Base-by-base conservation (phyloP, 2,329 filamentous ascomycete genomes). In the Talaromyces sp. region DNA sequence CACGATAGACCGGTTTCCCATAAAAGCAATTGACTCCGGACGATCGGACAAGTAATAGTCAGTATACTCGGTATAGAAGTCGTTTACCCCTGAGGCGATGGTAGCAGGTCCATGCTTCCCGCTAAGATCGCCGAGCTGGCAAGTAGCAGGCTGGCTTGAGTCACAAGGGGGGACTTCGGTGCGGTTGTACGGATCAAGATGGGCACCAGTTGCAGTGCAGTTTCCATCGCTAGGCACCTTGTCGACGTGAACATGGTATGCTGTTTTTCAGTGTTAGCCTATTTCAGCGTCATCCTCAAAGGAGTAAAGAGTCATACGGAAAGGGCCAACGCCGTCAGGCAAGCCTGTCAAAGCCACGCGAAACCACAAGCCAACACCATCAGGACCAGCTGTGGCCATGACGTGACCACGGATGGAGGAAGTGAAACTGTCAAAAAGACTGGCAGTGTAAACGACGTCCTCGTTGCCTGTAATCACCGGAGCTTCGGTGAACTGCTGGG, bases 71-170 rank as follows among this genome's bases (percentile, higher is more conserved):
- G 63, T 63, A 19, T 66, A 65, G 65, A 72, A 78, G 26, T 58
- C 57, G 50, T 67, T 61, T 41, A 61, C 60, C 7, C 52, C 69
- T 69, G 81, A 86, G 29, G 74, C 71, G 27, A 73, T 78, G 67
- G 89, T 82, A 62, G 80, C 56, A 55, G 3, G 80, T 63, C 88
- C 88, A 68, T 88, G 79, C 77, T 93, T 93, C 70, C 90, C 90
- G 66, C 84, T 83, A 59, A 92, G 79, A 71, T 93, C 90, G 65
- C 90, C 90, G 11, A 90, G 84, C 75, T 93, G 85, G 77, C 90
- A 94, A 10, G 84, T 86, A 63, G 83, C 74, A 8, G 87, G 87
- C 7, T 76, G 69, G 10, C 70, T 66, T 11, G 75, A 41, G 68
- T 91, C 79, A 75, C 90, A 93, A 5, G 81, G 67, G 4, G 85